A percentile compares a stretch with the other conserved stretches of the same genome.
Evolutionary conservation across 1,139 yeast species (phyloP).

Genomic region (Hemisphaericaspora lyxosophila): DNA sequence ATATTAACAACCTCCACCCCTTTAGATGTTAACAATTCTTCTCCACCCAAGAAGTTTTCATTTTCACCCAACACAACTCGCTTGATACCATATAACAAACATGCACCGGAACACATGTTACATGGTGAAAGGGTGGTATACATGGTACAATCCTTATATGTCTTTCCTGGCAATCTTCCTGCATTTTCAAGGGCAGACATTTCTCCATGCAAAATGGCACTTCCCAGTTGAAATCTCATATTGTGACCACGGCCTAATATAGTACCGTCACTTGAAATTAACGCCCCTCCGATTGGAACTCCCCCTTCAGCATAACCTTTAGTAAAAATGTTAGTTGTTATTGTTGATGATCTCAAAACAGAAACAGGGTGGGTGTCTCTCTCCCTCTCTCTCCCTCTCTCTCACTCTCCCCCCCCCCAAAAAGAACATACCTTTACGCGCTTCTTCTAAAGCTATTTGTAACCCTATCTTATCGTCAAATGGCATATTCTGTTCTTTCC

Average conservation of each 20-base stretch:
- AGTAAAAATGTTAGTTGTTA: constrained; percentile 10
- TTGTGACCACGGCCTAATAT: constrained; percentile 87
- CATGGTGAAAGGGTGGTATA: constrained; percentile 94
- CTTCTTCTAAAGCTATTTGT: constrained; percentile 72
- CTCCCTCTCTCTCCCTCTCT: too few species aligned
- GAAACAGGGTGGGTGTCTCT: background rate
- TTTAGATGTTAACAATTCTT: constrained; percentile 60
- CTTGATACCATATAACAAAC: constrained; percentile 79
- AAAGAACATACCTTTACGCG: constrained; percentile 49
- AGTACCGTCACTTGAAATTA: constrained; percentile 72
- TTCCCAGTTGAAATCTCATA: constrained; percentile 75
- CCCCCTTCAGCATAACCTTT: constrained; percentile 79
- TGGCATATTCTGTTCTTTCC: too few species aligned
- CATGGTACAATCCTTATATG: constrained; percentile 72
- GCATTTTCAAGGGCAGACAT: constrained; percentile 86
- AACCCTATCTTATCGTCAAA: constrained; percentile 67
- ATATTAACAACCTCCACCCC: constrained; percentile 78
- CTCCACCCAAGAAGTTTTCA: constrained; percentile 73
- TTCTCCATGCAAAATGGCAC: constrained; percentile 88
- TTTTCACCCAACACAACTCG: constrained; percentile 90
- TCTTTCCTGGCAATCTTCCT: constrained; percentile 72
- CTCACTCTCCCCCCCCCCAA: too few species aligned
- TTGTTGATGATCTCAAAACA: too few species aligned
- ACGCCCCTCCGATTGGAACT: constrained; percentile 82
- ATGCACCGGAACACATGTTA: constrained; percentile 93